A percentile compares a stretch with the other conserved stretches of the same genome.
phyloP scores from a whole-genome alignment of 1,139 yeast species.

The Protomyces inouyei region DNA sequence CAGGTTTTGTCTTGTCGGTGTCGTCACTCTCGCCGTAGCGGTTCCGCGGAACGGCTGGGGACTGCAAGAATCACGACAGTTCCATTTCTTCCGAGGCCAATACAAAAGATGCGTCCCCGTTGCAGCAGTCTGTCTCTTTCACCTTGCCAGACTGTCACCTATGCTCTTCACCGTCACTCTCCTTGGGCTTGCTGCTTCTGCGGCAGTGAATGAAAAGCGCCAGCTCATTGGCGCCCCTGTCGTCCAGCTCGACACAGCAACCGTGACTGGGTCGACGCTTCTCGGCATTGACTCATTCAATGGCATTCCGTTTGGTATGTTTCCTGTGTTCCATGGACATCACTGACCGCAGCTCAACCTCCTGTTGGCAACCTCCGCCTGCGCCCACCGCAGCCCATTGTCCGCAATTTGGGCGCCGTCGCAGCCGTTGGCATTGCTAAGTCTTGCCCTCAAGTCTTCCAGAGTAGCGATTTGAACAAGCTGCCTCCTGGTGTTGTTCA shows the following conservation, averaged over 20 bases:
- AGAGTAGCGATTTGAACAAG: neutral
- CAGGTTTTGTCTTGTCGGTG: no score
- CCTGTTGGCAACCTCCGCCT: constrained; percentile 13
- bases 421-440: neutral
- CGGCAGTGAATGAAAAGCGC: neutral
- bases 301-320: constrained; percentile 22
- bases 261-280: neutral
- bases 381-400: neutral
- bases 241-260: neutral
- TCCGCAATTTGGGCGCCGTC: constrained; percentile 19
- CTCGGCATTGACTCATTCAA: neutral
- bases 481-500: constrained; percentile 10
- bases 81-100: no score
- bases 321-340: constrained; percentile 8
- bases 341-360: constrained; percentile 5
- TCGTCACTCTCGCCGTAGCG: no score
- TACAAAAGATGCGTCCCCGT: no score
- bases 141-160: neutral
- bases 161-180: neutral
- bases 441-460: neutral
- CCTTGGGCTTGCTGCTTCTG: neutral
- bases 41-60: no score
- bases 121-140: no score
- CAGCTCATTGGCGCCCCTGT: neutral
- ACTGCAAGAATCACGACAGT: no score